Evolutionary conservation across 352 stramenopile genomes (phyloP), one percentile per base, ranked within the genome.

Genomic region (Phytophthora fragariaefolia): DNA sequence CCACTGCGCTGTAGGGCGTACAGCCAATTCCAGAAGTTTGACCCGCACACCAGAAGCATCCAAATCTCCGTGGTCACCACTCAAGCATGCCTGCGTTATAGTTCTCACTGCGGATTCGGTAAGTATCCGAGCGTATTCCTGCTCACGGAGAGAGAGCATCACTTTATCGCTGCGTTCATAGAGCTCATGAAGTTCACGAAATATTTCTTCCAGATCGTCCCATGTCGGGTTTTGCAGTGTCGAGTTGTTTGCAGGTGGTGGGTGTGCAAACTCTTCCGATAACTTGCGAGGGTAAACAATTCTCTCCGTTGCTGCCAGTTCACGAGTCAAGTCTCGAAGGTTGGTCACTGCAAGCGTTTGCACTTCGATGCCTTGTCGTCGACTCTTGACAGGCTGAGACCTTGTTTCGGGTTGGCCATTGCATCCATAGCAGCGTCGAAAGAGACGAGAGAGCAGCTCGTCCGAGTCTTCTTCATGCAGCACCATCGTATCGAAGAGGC

Each of bases 1-100:
- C 28, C 74, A 71, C 1, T 78, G 58, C 22, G 67, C 20, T 17
- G 66, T 61, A 3, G 76, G 72, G 9, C 74, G 79, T 27, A 85
- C 75, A 26, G 61, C 74, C 34, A 85, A 43, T 30, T 83, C 76
- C 18, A 88, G 58, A 13, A 88, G 47, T 48, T 75, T 81, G 13
- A 83, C 65, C 24, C 60, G 54, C 12, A 82, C 74, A 38, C 61
- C 54, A 13, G 40, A 36, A 20, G 47, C 24, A 4, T 74, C 67
- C n/a, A 69, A 22, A 61, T 63, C 53, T 58, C 63, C 52, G 43
- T 20, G 15, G 5, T 61, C 58, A 27, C 15, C 51, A 28, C 56
- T 57, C 28, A 73, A 50, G 23, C 38, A 68, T 48, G 55, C 48
- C 10, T 66, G 59, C 4, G 64, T 58, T 24, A 85, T 55, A 0